A percentile compares a stretch with the other conserved stretches of the same genome.
These are phyloP conservation scores for Colletotrichum lentis DNA, from an alignment of 2,329 filamentous ascomycete species.

Conservation along the genomic window DNA sequence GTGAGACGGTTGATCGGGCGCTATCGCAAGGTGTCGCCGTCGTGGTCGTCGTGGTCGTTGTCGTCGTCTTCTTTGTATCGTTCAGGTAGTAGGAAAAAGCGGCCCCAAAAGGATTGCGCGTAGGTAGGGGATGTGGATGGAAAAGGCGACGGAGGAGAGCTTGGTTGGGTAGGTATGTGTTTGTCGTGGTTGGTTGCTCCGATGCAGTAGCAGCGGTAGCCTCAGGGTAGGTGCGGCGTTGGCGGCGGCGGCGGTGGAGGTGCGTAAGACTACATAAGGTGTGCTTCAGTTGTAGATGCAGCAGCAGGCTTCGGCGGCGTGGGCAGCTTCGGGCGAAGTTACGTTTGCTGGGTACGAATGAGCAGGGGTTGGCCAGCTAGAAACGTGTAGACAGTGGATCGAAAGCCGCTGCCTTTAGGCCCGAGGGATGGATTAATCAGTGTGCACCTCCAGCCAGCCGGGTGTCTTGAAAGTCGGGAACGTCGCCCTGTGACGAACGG, in stretches of 20 bases:
- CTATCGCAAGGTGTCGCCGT: constrained; percentile 11
- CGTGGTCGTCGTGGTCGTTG: not conserved
- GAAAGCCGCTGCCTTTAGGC: constrained; percentile 8
- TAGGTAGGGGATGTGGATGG: constrained; percentile 25
- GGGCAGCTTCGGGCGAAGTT: constrained; percentile 22
- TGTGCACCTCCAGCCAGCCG: constrained; percentile 15
- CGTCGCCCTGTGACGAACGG: constrained; percentile 13
- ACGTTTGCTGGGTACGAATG: constrained; percentile 35
- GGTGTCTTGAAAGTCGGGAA: constrained; percentile 22
- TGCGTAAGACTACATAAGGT: constrained; percentile 1
- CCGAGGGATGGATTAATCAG: not conserved
- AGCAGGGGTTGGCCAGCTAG: constrained; percentile 14
- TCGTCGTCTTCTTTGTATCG: not conserved
- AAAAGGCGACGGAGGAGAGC: constrained; percentile 19
- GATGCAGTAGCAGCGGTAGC: constrained; percentile 18
- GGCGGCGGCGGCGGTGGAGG: constrained; percentile 11
- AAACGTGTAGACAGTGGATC: not conserved
- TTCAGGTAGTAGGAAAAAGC: constrained; percentile 5
- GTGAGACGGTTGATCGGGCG: not conserved
- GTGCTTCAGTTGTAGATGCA: constrained; percentile 34
- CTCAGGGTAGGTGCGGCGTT: constrained; percentile 21
- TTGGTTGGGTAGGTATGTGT: constrained; percentile 26
- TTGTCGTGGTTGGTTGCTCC: constrained; percentile 15
- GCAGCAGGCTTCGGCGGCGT: constrained; percentile 19
- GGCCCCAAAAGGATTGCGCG: constrained; percentile 21